Percentiles rank a stretch among this genome's conserved stretches.
These are phyloP conservation scores for Cucurbita maxima DNA, from an alignment of 306 rosid species.

Conservation along the genomic window DNA sequence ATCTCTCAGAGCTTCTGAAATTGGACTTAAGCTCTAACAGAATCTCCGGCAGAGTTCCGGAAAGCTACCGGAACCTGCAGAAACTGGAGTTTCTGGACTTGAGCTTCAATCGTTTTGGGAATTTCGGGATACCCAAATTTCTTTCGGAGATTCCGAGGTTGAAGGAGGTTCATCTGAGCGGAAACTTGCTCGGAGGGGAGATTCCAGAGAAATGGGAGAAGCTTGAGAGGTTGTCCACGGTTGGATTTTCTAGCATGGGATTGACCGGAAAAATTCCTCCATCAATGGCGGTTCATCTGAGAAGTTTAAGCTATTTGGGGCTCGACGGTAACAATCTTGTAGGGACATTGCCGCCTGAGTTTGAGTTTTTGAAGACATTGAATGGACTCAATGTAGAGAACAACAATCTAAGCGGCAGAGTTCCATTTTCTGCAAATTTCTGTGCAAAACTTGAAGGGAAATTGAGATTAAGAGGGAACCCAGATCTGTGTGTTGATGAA, in stretches of 20 bases:
- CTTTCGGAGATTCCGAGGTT: slow-evolving; percentile 28
- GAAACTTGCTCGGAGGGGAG: slow-evolving; percentile 50
- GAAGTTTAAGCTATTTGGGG: slow-evolving; percentile 41
- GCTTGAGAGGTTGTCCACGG: slow-evolving; percentile 26
- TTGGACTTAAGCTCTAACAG: slow-evolving; percentile 48
- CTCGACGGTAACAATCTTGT: slow-evolving; percentile 61
- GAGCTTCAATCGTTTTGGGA: slow-evolving; percentile 48
- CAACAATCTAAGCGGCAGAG: slow-evolving; percentile 56
- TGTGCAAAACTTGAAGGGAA: slow-evolving; percentile 22
- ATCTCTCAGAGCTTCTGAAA: slow-evolving; percentile 42
- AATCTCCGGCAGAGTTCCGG: slow-evolving; percentile 44
- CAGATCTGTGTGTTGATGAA: slow-evolving; percentile 38
- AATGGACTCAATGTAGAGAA: slow-evolving; percentile 68
- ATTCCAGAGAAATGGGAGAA: slow-evolving; percentile 69
- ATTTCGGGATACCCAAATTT: slow-evolving; percentile 48
- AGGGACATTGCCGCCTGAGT: slow-evolving; percentile 56
- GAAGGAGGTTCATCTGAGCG: slow-evolving; percentile 56
- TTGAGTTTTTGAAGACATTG: slow-evolving; percentile 27
- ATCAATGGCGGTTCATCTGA: slow-evolving; percentile 54
- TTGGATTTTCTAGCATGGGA: slow-evolving; percentile 54
- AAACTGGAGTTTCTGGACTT: slow-evolving; percentile 53
- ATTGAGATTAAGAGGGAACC: slow-evolving; percentile 49
- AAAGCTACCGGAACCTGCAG: slow-evolving; percentile 20
- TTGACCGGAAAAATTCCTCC: slow-evolving; percentile 46
- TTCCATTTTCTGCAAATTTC: slow-evolving; percentile 21